Percentiles rank a stretch among this genome's conserved stretches.
These are phyloP conservation scores for Ensete glaucum DNA, from an alignment of 176 grass and related monocot species.

Conservation along the genomic window DNA sequence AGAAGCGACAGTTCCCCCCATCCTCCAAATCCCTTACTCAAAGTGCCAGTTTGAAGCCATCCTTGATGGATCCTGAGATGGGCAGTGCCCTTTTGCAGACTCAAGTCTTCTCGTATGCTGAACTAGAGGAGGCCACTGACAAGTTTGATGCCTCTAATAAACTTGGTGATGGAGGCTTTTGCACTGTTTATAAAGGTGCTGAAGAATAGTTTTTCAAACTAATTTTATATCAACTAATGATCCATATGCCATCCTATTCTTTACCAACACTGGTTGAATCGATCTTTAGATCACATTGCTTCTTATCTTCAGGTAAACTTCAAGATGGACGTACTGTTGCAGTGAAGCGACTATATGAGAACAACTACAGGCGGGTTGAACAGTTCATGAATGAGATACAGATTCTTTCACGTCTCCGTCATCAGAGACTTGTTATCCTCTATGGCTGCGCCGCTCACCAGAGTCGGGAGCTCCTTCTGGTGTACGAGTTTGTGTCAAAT, in stretches of 20 bases:
- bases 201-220: background rate
- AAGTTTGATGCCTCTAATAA: background rate
- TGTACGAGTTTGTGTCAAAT: background rate
- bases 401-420: background rate
- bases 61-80: background rate
- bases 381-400: slow-evolving; percentile 1
- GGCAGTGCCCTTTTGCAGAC: background rate
- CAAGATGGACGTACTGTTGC: background rate
- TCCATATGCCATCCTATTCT: too few relatives aligned
- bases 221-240: too few relatives aligned
- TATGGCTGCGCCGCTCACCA: background rate
- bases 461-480: background rate
- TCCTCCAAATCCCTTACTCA: background rate
- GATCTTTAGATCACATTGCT: background rate
- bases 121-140: background rate
- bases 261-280: background rate
- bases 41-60: background rate
- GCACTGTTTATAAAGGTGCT: background rate
- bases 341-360: background rate
- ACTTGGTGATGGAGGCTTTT: background rate
- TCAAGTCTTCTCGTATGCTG: background rate
- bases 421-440: background rate
- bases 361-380: background rate
- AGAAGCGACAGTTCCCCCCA: background rate
- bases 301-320: background rate